phyloP scores from a whole-genome alignment of 208 protist genomes.

The Leishmania mexicana region DNA sequence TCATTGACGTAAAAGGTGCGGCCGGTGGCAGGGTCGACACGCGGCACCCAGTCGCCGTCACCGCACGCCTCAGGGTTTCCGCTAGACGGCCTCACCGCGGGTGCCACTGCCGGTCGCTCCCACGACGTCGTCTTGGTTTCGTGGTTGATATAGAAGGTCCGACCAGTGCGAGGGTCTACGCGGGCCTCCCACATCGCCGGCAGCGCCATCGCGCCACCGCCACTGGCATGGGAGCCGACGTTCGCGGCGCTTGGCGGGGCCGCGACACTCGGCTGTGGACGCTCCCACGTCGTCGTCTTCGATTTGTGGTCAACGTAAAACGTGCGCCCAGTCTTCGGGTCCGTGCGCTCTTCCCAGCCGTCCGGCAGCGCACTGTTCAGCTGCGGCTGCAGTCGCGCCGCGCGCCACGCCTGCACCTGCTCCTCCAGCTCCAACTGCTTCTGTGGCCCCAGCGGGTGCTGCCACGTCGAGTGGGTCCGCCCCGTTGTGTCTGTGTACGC shows the following conservation, averaged over 20 bases:
- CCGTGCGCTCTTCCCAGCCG: slow-evolving; percentile 39
- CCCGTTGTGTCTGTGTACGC: slow-evolving; percentile 47
- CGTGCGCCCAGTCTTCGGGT: slow-evolving; percentile 31
- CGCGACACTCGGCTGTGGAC: slow-evolving; percentile 15
- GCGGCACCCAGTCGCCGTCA: slow-evolving; percentile 45
- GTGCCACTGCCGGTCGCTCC: slow-evolving; percentile 33
- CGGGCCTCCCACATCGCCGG: slow-evolving; percentile 36
- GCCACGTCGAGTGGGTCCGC: slow-evolving; percentile 52
- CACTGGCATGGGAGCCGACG: slow-evolving; percentile 2
- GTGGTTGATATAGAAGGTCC: slow-evolving; percentile 83
- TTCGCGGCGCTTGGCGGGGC: not conserved
- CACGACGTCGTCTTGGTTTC: slow-evolving; percentile 65
- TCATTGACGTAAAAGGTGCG: slow-evolving; percentile 79
- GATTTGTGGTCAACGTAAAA: slow-evolving; percentile 69
- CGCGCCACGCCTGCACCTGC: slow-evolving; percentile 24
- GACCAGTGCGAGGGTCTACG: slow-evolving; percentile 48
- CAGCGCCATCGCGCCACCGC: not conserved
- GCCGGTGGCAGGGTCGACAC: slow-evolving; percentile 46
- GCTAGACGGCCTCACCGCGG: not conserved
- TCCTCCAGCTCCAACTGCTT: slow-evolving; percentile 60
- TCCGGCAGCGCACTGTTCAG: slow-evolving; percentile 23
- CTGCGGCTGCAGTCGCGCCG: slow-evolving; percentile 13
- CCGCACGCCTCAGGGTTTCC: not conserved
- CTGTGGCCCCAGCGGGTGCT: slow-evolving; percentile 55
- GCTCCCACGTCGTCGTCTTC: slow-evolving; percentile 52